Evolutionary conservation across 306 rosid genomes (phyloP), one percentile per base, ranked within the genome.

Genomic region (Fagus sylvatica): DNA sequence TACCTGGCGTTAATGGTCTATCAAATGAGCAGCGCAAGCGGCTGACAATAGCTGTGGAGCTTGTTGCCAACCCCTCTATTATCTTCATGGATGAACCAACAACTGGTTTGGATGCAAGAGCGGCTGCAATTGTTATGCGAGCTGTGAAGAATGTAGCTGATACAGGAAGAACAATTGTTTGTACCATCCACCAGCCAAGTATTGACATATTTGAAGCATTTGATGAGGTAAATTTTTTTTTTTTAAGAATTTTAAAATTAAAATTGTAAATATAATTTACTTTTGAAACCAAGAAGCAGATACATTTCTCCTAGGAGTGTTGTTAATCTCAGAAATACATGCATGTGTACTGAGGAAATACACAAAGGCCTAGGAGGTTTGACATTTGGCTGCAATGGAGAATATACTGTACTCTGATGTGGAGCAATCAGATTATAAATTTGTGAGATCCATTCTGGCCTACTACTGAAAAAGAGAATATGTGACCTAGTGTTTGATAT

Each of bases 181-280:
- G n/a, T n/a, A n/a, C n/a, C n/a, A n/a, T n/a, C n/a, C n/a, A n/a
- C n/a, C n/a, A n/a, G n/a, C n/a, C n/a, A n/a, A n/a, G n/a, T n/a
- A n/a, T n/a, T n/a, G n/a, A n/a, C n/a, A n/a, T n/a, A n/a, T n/a
- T 84, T 53, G 91, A 87, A 76, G 78, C 91, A 74, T 90, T 85
- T 84, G 91, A 90, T 84, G 94, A 90, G 91, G 91, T 90, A 34
- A 13, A n/a, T n/a, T n/a, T n/a, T n/a, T n/a, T n/a, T n/a, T n/a
- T n/a, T n/a, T n/a, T n/a, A n/a, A n/a, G n/a, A n/a, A n/a, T n/a
- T n/a, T n/a, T n/a, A 15, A 82, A 78, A 64, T n/a, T n/a, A 28
- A 51, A 60, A 16, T 51, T 61, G 17, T 1, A 1, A 61, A 48
- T n/a, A 3, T 70, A 3, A 2, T n/a, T n/a, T n/a, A 15, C 69